Base-by-base conservation (phyloP, 768 basidiomycete species). In the Suillus sp. region DNA sequence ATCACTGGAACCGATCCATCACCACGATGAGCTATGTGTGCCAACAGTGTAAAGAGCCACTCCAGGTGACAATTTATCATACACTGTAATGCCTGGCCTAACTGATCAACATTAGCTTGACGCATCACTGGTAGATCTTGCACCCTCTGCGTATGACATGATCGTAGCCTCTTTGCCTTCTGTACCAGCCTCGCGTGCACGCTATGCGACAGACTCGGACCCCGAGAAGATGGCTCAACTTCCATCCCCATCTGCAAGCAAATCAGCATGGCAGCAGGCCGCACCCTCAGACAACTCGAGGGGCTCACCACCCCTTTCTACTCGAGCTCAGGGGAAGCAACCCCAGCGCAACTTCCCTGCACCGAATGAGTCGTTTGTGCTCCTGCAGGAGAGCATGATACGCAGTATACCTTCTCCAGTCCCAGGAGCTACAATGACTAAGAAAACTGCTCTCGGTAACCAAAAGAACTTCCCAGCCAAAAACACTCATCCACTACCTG, bases 41-140 rank as follows among this genome's bases (percentile, higher is more conserved):
- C 70, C 92, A 94, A 72, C 93, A 95, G 77, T 95, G 93, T 81
- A 94, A 93, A 77, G 91, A 96, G 71, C 93, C 92, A 7, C 78
- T 97, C 38, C 89, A 94, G 84, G 91, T 91, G 61, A 62, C 68
- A n/a, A 22, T 50, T 30, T 30, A 30, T 40, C 4, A 48, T 61
- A 42, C 57, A 37, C 68, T 37, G 47, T 47, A 30, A 22, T 38
- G 57, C n/a, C 37, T 53, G 45, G 16, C 32, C 27, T 54, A 40
- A 71, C 70, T 59, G 40, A 42, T 51, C 40, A 27, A 51, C 22
- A 48, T 32, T 70, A 93, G 86, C 84, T 95, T 68, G 96, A 98
- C 80, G 89, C 88, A n/a, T 95, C 95, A n/a, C 80, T 97, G 16
- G 82, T 91, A 56, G 91, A 94, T 72, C 80, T 96, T 61, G 86